Evolutionary conservation across 2,329 filamentous ascomycete species (phyloP).

Genomic region (Talaromyces atroroseus): DNA sequence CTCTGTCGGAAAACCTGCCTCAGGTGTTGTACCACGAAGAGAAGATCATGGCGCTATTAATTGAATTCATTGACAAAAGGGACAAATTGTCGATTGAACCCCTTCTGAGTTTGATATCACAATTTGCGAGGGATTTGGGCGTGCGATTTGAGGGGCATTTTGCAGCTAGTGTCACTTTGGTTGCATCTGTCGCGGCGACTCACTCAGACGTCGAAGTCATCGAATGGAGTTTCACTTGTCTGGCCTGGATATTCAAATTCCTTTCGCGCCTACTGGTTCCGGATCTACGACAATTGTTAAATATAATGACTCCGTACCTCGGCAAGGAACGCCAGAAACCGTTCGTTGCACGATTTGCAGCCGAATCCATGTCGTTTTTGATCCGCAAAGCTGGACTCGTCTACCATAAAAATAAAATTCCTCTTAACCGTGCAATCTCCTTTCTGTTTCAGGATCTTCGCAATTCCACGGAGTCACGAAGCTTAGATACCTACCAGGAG

Average conservation of each 20-base stretch:
- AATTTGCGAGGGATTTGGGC: conserved; percentile 91
- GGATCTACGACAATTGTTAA: conserved; percentile 76
- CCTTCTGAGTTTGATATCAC: conserved; percentile 77
- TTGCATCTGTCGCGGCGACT: conserved; percentile 71
- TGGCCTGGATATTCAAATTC: conserved; percentile 97
- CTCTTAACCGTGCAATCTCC: conserved; percentile 64
- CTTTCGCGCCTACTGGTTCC: conserved; percentile 80
- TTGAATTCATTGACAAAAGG: conserved; percentile 68
- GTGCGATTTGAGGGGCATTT: conserved; percentile 85
- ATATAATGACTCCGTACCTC: conserved; percentile 75
- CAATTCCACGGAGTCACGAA: conserved; percentile 28
- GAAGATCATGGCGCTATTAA: conserved; percentile 72
- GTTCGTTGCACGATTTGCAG: conserved; percentile 86
- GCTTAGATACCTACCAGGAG: conserved; percentile 63
- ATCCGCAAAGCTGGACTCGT: conserved; percentile 79
- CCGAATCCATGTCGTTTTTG: conserved; percentile 90
- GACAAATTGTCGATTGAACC: conserved; percentile 80
- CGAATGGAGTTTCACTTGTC: conserved; percentile 91
- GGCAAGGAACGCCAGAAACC: conserved; percentile 76
- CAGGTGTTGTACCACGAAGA: conserved; percentile 89
- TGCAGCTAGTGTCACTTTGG: conserved; percentile 64
- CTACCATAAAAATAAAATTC: conserved; percentile 64
- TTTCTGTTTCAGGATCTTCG: conserved; percentile 66
- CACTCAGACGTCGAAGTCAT: conserved; percentile 81
- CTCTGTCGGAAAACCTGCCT: conserved; percentile 81